phyloP scores from a whole-genome alignment of 164 flowering plant species.

The Chimonanthus praecox region DNA sequence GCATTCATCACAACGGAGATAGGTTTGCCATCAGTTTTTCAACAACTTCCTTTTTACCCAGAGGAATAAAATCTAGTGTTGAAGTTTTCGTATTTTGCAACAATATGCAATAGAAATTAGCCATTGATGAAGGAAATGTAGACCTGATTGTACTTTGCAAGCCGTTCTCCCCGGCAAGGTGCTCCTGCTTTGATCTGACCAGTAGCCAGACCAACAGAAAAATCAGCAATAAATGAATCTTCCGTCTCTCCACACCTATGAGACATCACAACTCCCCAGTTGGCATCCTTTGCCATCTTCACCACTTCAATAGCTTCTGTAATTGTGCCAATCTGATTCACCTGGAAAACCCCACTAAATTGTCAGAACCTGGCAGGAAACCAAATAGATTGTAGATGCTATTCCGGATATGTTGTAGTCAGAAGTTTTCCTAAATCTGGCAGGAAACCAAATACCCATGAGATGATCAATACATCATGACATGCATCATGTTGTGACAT shows the following conservation, averaged over 20 bases:
- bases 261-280: constrained; percentile 87
- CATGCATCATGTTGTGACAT: not conserved
- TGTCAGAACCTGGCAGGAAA: not conserved
- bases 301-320: constrained; percentile 91
- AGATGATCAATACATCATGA: not conserved
- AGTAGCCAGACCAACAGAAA: constrained; percentile 78
- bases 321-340: constrained; percentile 86
- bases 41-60: too few relatives aligned
- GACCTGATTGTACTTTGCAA: constrained; percentile 94
- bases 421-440: not conserved
- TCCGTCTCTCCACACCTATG: constrained; percentile 95
- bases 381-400: not conserved
- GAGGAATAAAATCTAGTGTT: not conserved
- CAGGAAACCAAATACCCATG: not conserved
- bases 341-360: constrained; percentile 27
- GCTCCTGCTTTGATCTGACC: constrained; percentile 96
- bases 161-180: constrained; percentile 91
- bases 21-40: too few relatives aligned
- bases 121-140: not conserved
- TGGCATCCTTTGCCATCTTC: constrained; percentile 81
- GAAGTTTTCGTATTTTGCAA: not conserved
- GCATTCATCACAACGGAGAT: too few relatives aligned
- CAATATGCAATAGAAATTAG: not conserved
- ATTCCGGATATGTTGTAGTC: too few relatives aligned
- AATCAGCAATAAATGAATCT: constrained; percentile 84